Evolutionary conservation across 2,329 filamentous ascomycete genomes (phyloP), one percentile per base, ranked within the genome.

Genomic region (Paecilomyces variotii): DNA sequence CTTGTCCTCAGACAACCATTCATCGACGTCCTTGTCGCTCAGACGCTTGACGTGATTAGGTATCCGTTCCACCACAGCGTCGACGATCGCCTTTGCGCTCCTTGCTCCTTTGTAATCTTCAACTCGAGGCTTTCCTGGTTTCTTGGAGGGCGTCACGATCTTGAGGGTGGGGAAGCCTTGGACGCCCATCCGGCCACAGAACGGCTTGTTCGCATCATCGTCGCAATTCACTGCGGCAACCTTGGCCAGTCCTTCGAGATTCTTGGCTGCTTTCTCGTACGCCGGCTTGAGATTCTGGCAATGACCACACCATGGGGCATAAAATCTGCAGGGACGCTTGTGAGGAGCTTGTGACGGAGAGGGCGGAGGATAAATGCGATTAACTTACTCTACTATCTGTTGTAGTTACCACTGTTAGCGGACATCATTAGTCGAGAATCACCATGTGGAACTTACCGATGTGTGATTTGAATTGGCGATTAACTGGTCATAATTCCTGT

Each of bases 241-340:
- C 69, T 96, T 95, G 67, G 91, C 94, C 12, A 97, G 82, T 12
- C 94, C 94, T n/a, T 88, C 84, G 59, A 99, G 87, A 67, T 87
- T 91, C 68, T 88, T 89, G 66, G 94, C 94, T 1, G 87, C 92
- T 76, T 96, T 96, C 75, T 97, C 93, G 77, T 94, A 99, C 52
- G 90, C 90, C 2, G 92, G 93, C 78, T 97, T 92, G 69, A 99
- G 87, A 77, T 89, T 97, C 77, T 96, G 84, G 79, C 94, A 99
- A 78, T 97, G 94, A 50, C 93, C 94, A 70, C 94, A 97, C 93
- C 93, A 97, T 26, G 93, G 93, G 7, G 93, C 93, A 70, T 96
- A 97, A 82, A 97, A 97, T 77, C 92, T 90, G 72, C n/a, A 51
- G 86, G 77, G 56, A 60, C 45, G 56, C 58, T 60, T 57, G 61